These are phyloP conservation scores for Sarcomyxa edulis DNA, from an alignment of 768 basidiomycete genomes.

Conservation along the genomic window DNA sequence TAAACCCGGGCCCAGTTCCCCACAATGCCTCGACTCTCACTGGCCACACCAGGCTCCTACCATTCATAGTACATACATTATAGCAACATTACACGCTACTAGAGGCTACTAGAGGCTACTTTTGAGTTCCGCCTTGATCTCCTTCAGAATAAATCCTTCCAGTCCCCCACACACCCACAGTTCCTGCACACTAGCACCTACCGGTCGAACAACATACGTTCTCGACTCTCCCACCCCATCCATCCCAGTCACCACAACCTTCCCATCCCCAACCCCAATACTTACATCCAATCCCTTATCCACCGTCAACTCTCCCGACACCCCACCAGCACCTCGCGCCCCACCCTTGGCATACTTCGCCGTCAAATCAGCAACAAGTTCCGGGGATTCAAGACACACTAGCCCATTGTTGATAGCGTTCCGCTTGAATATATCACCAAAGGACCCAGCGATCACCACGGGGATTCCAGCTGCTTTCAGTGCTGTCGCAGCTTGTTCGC, in stretches of 20 bases:
- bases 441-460: constrained; percentile 93
- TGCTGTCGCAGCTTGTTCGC: constrained; percentile 98
- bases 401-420: constrained; percentile 99
- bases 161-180: constrained; percentile 94
- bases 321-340: constrained; percentile 72
- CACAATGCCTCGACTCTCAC: no score
- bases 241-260: constrained; percentile 45
- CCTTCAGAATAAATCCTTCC: constrained; percentile 86
- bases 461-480: constrained; percentile 92
- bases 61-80: no score
- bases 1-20: no score
- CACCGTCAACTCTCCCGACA: constrained; percentile 80
- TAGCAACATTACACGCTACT: no score
- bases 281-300: constrained; percentile 60
- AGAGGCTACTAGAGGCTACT: background rate
- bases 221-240: constrained; percentile 30
- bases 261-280: constrained; percentile 68
- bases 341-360: constrained; percentile 67
- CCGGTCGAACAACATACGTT: constrained; percentile 59
- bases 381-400: constrained; percentile 90
- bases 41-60: no score
- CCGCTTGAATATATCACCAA: constrained; percentile 98
- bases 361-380: constrained; percentile 83
- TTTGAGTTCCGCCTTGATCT: constrained; percentile 43
- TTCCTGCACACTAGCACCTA: constrained; percentile 95